phyloP scores from a whole-genome alignment of 2,329 filamentous ascomycete species.

The Zymoseptoria pseudotritici region DNA sequence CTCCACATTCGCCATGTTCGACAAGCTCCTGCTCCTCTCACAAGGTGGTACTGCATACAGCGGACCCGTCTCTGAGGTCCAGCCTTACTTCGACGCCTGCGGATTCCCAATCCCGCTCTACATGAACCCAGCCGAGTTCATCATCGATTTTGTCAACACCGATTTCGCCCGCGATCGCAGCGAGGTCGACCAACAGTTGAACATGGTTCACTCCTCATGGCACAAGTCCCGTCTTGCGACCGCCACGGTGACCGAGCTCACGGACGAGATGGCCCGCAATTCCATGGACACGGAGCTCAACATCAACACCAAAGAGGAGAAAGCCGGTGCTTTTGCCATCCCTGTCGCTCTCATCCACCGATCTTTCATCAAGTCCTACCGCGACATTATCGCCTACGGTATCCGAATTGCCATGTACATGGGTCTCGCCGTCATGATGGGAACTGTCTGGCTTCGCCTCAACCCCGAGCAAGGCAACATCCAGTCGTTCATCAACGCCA shows the following conservation, averaged over 20 bases:
- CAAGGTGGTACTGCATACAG: slow-evolving; percentile 65
- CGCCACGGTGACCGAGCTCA: slow-evolving; percentile 28
- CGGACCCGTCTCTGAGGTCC: slow-evolving; percentile 52
- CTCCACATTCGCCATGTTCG: slow-evolving; percentile 70
- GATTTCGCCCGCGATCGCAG: slow-evolving; percentile 57
- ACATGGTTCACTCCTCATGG: slow-evolving; percentile 52
- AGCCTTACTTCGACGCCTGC: slow-evolving; percentile 55
- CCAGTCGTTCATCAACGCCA: slow-evolving; percentile 73
- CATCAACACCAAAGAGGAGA: slow-evolving; percentile 22
- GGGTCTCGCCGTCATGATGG: slow-evolving; percentile 75
- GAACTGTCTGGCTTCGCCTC: slow-evolving; percentile 76
- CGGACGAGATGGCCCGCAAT: slow-evolving; percentile 30
- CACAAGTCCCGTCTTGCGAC: slow-evolving; percentile 38
- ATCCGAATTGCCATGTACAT: slow-evolving; percentile 79
- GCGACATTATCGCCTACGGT: slow-evolving; percentile 76
- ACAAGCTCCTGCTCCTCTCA: slow-evolving; percentile 69
- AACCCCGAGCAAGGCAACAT: slow-evolving; percentile 63
- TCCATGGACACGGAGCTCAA: slow-evolving; percentile 27
- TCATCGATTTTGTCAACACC: slow-evolving; percentile 70
- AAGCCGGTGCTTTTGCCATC: slow-evolving; percentile 44
- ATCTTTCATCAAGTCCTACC: slow-evolving; percentile 74
- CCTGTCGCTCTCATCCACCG: slow-evolving; percentile 65
- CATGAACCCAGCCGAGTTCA: slow-evolving; percentile 72
- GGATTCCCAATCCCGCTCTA: slow-evolving; percentile 59
- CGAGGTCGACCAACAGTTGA: slow-evolving; percentile 43